These are phyloP conservation scores for Durusdinium trenchii DNA, from an alignment of 73 alveolate genomes.

Conservation along the genomic window DNA sequence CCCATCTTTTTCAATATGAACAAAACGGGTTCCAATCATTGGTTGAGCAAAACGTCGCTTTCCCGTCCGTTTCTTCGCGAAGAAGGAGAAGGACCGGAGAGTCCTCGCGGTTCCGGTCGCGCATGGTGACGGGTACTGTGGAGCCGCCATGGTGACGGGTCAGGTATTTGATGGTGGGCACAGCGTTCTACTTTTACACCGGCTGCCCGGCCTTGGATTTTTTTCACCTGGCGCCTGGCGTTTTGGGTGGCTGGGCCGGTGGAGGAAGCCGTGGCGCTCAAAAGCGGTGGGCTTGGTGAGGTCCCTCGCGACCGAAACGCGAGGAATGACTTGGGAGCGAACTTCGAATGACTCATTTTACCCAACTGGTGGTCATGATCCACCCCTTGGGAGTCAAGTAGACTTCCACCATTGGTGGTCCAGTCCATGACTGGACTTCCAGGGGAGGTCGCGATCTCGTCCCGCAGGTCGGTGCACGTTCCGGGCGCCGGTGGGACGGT, in stretches of 20 bases:
- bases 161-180: constrained; percentile 51
- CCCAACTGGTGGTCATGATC: background rate
- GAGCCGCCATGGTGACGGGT: no score
- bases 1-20: no score
- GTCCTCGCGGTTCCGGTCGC: no score
- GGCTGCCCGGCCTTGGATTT: background rate
- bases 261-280: background rate
- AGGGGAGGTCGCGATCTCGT: background rate
- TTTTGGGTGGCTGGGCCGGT: background rate
- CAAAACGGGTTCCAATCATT: no score
- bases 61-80: no score
- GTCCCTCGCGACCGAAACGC: no score
- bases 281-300: background rate
- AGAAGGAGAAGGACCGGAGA: no score
- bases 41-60: no score
- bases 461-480: background rate
- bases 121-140: no score
- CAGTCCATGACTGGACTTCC: background rate
- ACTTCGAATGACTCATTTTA: no score
- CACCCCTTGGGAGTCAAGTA: background rate
- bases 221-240: background rate
- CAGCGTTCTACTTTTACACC: constrained; percentile 26
- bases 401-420: background rate
- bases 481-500: background rate
- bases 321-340: no score